Evolutionary conservation across 164 flowering plant genomes (phyloP), one percentile per base, ranked within the genome.

Genomic region (Magnolia kwangsiensis): DNA sequence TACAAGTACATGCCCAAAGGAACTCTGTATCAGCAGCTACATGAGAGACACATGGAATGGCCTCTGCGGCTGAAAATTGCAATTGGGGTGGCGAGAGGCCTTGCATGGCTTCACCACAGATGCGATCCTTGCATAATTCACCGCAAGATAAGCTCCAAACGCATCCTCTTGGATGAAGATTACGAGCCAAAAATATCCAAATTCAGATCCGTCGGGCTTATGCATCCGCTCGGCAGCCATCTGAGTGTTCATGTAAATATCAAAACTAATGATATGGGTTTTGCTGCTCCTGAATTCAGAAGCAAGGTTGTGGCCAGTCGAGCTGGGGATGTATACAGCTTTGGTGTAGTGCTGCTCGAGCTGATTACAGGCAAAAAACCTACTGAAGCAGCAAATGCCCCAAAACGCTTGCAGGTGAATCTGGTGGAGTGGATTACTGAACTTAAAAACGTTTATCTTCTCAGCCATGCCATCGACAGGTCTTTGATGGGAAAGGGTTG

Each of bases 401-500:
- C 77, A 2, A 76, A 80, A 31, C 51, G 73, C 82, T 80, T 80
- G 45, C 74, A 73, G 23, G 82, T 79, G 69, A 80, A 51, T 55
- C 74, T 80, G 77, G 82, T 71, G 6, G 82, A 80, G 27, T 80
- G 74, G 74, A 58, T 80, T 69, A 21, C 67, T 31, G 58, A 69
- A 29, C 74, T 80, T 8, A 55, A 65, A 19, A 70, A 73, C 3
- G 73, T 77, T 51, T 10, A 13, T 77, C 31, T 76, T 14, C 27
- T 24, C 27, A 71, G 73, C 5, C 74, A 76, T 37, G 77, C 77
- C n/a, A 77, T 80, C n/a, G 82, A 80, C 55, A 76, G 27, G 66
- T 79, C 78, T 8, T 80, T 92, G 81, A 29, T 80, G 11, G 87
- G 85, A 51, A 85, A 87, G 64, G 88, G 92, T 31, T 80, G 76